Evolutionary conservation across 2,329 filamentous ascomycete genomes (phyloP).

Genomic region (Venturia aucupariae): DNA sequence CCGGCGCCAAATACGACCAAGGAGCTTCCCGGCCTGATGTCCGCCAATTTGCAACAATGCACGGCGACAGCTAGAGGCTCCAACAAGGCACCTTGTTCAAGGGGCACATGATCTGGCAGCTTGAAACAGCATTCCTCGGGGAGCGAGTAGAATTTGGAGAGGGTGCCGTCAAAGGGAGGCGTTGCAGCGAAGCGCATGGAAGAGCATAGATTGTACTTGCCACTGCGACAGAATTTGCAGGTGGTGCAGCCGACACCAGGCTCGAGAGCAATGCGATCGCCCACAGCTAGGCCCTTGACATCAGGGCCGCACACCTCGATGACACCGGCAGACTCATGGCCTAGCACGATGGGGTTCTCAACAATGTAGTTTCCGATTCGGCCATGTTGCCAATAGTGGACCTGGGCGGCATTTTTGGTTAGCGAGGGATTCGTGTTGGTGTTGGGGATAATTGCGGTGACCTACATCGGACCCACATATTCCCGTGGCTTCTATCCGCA

Average conservation of each 20-base stretch:
- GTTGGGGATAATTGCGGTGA: neutral
- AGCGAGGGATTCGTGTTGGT: neutral
- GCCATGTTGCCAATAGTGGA: constrained; percentile 21
- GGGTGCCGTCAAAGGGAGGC: constrained; percentile 22
- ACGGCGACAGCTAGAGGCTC: constrained; percentile 24
- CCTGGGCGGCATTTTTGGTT: neutral
- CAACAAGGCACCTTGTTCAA: constrained; percentile 23
- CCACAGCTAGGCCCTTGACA: constrained; percentile 21
- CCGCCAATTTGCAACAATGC: constrained; percentile 20
- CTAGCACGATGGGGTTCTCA: constrained; percentile 21
- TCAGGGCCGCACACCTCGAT: constrained; percentile 20
- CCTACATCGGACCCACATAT: constrained; percentile 17
- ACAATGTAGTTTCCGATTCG: constrained; percentile 22
- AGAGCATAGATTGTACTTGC: constrained; percentile 22
- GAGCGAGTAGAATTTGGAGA: constrained; percentile 21
- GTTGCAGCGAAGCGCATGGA: constrained; percentile 22
- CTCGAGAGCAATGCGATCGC: constrained; percentile 24
- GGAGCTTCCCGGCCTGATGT: constrained; percentile 16
- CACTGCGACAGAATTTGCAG: constrained; percentile 19
- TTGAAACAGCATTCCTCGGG: constrained; percentile 23
- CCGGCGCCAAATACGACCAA: constrained; percentile 21
- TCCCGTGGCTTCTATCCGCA: constrained; percentile 16
- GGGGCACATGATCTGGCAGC: constrained; percentile 20
- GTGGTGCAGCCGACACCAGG: constrained; percentile 20
- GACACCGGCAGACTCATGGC: constrained; percentile 23